Percentiles rank a stretch among this genome's conserved stretches.
phyloP scores from a whole-genome alignment of 768 basidiomycete species.

The Mycena floridula region DNA sequence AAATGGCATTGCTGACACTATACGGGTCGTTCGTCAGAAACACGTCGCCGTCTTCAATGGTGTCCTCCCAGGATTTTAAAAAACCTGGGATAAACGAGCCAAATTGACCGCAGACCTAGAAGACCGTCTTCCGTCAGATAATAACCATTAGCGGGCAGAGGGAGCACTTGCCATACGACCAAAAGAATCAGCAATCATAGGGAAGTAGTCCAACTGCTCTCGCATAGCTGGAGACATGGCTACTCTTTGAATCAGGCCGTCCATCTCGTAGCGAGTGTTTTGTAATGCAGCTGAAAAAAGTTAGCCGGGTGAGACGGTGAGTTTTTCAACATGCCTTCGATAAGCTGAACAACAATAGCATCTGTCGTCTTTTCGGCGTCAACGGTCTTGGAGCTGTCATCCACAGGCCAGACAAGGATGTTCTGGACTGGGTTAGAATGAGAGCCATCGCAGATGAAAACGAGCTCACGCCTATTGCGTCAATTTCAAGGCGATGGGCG shows the following conservation, averaged over 20 bases:
- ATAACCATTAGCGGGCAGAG: no score
- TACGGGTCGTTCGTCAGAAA: constrained; percentile 24
- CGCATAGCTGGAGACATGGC: no score
- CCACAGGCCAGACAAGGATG: constrained; percentile 20
- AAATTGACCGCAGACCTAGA: constrained; percentile 24
- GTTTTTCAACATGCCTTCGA: no score
- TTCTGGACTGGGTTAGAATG: no score
- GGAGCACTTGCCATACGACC: no score
- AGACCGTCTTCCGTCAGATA: no score
- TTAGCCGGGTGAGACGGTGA: no score
- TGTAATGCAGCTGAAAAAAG: constrained; percentile 16
- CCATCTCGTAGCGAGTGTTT: constrained; percentile 22
- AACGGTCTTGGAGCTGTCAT: not conserved
- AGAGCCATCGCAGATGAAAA: no score
- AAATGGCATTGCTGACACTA: constrained; percentile 13
- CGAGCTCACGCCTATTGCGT: no score
- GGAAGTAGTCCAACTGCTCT: no score
- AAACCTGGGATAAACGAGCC: constrained; percentile 25
- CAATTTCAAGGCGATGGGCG: constrained; percentile 20
- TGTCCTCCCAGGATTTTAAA: constrained; percentile 20
- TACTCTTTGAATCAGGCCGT: constrained; percentile 18
- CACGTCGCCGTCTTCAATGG: constrained; percentile 22
- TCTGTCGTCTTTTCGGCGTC: not conserved
- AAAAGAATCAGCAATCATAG: no score
- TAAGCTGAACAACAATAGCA: constrained; percentile 13